A percentile compares a stretch with the other conserved stretches of the same genome.
phyloP scores from a whole-genome alignment of 2,329 filamentous ascomycete species.

The Trichoderma arundinaceum region DNA sequence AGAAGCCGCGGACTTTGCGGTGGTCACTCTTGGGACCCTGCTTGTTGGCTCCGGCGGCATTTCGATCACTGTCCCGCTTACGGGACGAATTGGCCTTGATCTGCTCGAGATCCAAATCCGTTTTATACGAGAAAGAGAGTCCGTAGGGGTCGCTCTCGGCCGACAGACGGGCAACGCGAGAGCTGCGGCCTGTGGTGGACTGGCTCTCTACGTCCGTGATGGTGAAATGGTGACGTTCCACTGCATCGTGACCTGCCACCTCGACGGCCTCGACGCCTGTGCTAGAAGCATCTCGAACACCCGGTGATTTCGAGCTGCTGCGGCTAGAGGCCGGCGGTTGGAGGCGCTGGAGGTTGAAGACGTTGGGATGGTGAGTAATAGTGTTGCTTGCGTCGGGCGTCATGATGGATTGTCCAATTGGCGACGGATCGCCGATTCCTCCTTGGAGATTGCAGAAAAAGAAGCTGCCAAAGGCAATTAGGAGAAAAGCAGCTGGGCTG shows the following conservation, averaged over 20 bases:
- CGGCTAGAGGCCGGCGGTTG: slow-evolving; percentile 37
- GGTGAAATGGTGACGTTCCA: slow-evolving; percentile 51
- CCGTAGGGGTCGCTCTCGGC: slow-evolving; percentile 79
- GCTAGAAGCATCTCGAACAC: slow-evolving; percentile 47
- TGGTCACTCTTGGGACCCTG: slow-evolving; percentile 45
- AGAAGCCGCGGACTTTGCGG: slow-evolving; percentile 76
- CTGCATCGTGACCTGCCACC: slow-evolving; percentile 45
- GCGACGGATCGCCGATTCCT: background rate
- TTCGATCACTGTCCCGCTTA: slow-evolving; percentile 63
- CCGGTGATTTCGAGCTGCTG: slow-evolving; percentile 41
- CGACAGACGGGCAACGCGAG: slow-evolving; percentile 62
- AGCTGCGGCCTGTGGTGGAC: slow-evolving; percentile 43
- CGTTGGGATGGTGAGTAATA: slow-evolving; percentile 53
- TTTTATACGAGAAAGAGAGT: slow-evolving; percentile 78
- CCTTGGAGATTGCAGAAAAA: background rate
- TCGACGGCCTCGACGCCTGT: slow-evolving; percentile 53
- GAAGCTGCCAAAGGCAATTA: background rate
- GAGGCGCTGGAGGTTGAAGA: slow-evolving; percentile 50
- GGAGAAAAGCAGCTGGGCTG: background rate
- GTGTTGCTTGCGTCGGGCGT: slow-evolving; percentile 49
- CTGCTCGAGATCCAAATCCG: slow-evolving; percentile 72
- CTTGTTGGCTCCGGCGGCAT: slow-evolving; percentile 34
- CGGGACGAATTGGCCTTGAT: slow-evolving; percentile 82
- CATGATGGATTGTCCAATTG: slow-evolving; percentile 41
- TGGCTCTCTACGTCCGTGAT: slow-evolving; percentile 58